phyloP scores from a whole-genome alignment of 805 yeast genomes.

The Myxozyma vanderwaltii region DNA sequence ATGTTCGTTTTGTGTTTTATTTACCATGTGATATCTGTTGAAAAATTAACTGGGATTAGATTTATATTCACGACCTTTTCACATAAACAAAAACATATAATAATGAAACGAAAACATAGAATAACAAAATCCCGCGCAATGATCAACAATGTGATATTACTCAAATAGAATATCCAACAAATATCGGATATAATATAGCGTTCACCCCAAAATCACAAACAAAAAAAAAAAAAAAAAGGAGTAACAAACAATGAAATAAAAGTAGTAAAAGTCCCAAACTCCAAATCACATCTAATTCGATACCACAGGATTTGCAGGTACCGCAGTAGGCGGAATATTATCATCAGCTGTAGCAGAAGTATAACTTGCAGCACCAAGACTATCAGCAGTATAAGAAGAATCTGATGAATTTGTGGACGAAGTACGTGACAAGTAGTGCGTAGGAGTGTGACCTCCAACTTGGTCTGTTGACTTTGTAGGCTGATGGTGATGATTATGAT shows the following conservation, averaged over 20 bases:
- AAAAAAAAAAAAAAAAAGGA: too few species aligned
- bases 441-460: neutral
- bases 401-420: conserved; percentile 2
- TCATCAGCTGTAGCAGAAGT: conserved; percentile 5
- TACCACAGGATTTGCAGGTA: neutral
- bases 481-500: conserved; percentile 1
- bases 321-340: neutral
- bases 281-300: neutral
- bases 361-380: conserved; percentile 4
- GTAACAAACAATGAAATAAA: neutral
- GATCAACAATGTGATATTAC: too few species aligned
- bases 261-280: neutral
- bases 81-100: too few species aligned
- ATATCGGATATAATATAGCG: too few species aligned
- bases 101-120: too few species aligned
- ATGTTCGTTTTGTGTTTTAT: too few species aligned
- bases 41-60: too few species aligned
- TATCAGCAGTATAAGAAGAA: conserved; percentile 8
- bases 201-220: too few species aligned
- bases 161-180: too few species aligned
- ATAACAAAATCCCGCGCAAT: too few species aligned
- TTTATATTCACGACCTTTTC: too few species aligned
- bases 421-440: conserved; percentile 1
- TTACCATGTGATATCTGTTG: too few species aligned
- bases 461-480: neutral